Base-by-base conservation (phyloP, 371 early-diverging fungal species). In the Rhizopus sp. region DNA sequence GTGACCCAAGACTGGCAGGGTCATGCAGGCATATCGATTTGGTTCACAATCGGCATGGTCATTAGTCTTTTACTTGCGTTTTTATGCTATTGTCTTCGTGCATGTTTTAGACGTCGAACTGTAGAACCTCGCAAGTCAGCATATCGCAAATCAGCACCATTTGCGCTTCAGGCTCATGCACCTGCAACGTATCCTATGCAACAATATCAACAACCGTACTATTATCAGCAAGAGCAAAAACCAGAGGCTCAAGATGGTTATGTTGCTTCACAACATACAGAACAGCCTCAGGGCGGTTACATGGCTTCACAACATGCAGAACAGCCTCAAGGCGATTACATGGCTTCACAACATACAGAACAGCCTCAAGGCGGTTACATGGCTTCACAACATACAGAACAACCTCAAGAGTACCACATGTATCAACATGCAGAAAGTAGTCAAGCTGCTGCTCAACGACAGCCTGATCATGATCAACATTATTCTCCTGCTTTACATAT, bases 21-120 rank as follows among this genome's bases (percentile, higher is more conserved):
- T n/a, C 55, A 62, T 34, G 60, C 63, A 32, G 68, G 73, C 23
- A 69, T 62, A 31, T 50, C 66, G 7, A 37, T 70, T 17, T 73
- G 73, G 68, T 46, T 63, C 5, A 63, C 67, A 29, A 69, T 76
- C 23, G 70, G 63, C 45, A 52, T 67, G 3, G 58, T 55, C 32
- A 40, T 50, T 5, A 35, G 58, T 39, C 53, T 59, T 10, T 59
- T 67, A 29, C 12, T 59, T 7, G 57, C 63, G 12, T 45, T 59
- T 50, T 15, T 51, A 13, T 38, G 60, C 29, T 53, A 63, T 41
- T 7, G 34, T 3, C 37, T 52, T 7, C 42, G 57, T 38, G n/a
- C 53, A 15, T 63, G 52, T 40, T 50, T 54, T n/a, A 55, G 54
- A n/a, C 15, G 48, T 13, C 37, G 30, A 12, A 16, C 16, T 30